Base-by-base conservation (phyloP, 2,329 filamentous ascomycete genomes). In the Escovopsis weberi region DNA sequence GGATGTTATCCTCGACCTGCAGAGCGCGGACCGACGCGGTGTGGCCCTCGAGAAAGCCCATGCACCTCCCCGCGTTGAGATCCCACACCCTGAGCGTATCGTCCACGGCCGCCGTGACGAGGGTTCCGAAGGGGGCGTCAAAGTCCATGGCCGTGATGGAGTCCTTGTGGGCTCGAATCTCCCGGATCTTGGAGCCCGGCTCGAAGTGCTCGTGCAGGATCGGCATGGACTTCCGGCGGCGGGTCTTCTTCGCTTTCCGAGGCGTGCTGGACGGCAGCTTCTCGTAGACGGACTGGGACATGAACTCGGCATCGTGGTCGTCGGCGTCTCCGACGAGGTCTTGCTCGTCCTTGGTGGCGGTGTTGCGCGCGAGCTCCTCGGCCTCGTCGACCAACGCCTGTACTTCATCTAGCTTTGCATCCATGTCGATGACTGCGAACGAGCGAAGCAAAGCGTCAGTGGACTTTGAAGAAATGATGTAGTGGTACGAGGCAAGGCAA, bases 41-140 rank as follows among this genome's bases (percentile, higher is more conserved):
- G 61, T 98, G 91, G 2, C 91, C 91, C 60, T 96, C 91, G 28
- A 98, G 70, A 53, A 85, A 69, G 26, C 91, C 91, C 56, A 94
- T 88, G 61, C 89, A 96, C 32, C 88, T 77, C 33, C 91, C 91
- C 3, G 85, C 83, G 56, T 91, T 95, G 50, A 98, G 68, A 62
- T 98, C 91, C 91, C 91, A 98, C 18, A 98, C 91, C 47, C 85
- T 77, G 37, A 98, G 83, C 1, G 86, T 88, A 59, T 98, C 91
- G 58, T 98, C 91, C 54, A 95, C 67, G 9, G 88, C 85, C 9
- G 91, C 82, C 7, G 87, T 89, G 6, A 96, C 86, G 75, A 96
- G 78, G 18, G 86, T 93, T 12, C 91, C 91, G 60, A 96, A 96
- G 0, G 91, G 91, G n/a, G 82, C 83, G 59, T 98, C 91, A 60